phyloP scores from a whole-genome alignment of 208 protist genomes.

The Vickermania spadyakhi region DNA sequence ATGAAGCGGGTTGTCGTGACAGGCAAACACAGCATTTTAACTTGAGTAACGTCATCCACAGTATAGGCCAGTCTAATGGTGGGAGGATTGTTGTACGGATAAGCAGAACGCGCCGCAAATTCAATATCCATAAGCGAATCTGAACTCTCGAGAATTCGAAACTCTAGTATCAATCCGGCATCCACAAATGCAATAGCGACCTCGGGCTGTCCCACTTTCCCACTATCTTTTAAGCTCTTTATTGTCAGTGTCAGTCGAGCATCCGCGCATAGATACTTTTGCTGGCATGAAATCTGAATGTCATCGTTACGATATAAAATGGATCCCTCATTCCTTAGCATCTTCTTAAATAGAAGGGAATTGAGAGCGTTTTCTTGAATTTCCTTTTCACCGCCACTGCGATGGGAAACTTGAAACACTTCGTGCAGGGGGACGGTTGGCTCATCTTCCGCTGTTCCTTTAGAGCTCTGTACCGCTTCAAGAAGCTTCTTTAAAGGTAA shows the following conservation, averaged over 20 bases:
- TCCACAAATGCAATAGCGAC: slow-evolving; percentile 35
- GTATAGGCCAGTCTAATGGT: slow-evolving; percentile 47
- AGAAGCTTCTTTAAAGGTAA: background rate
- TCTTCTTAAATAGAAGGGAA: background rate
- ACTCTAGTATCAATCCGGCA: slow-evolving; percentile 51
- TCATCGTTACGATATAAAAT: slow-evolving; percentile 34
- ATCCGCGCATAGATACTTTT: slow-evolving; percentile 39
- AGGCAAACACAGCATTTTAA: slow-evolving; percentile 49
- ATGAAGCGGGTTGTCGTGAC: slow-evolving; percentile 54
- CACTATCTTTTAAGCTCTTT: slow-evolving; percentile 11
- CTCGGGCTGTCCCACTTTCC: slow-evolving; percentile 17
- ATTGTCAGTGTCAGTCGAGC: slow-evolving; percentile 25
- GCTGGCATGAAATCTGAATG: slow-evolving; percentile 44
- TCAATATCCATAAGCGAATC: slow-evolving; percentile 17
- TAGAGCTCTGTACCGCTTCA: background rate
- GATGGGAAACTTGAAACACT: slow-evolving; percentile 6
- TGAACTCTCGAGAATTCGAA: slow-evolving; percentile 4
- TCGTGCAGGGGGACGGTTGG: slow-evolving; percentile 24
- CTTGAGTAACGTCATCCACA: slow-evolving; percentile 4
- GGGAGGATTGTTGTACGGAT: slow-evolving; percentile 46
- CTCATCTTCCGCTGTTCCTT: background rate
- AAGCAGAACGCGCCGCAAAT: slow-evolving; percentile 51
- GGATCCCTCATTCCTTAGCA: slow-evolving; percentile 13
- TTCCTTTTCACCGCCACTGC: background rate
- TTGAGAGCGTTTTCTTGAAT: background rate